Conservation (phyloP, 2,329 filamentous ascomycete genomes). For the Epichloe typhina region DNA sequence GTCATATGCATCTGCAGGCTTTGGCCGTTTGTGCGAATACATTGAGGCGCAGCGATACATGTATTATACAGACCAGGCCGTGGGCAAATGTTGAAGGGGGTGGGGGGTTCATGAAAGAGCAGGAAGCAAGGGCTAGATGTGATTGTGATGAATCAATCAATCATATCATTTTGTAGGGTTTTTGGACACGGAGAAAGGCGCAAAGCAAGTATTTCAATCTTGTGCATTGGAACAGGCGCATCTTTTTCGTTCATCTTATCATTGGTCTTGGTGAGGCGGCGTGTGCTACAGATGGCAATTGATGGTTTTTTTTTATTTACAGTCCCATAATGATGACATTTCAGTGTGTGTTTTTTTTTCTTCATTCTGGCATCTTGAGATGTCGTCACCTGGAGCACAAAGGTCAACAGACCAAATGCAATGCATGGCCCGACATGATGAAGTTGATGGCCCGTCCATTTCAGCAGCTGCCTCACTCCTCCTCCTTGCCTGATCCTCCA, state of each 20-base stretch:
- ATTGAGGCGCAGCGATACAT: neutral
- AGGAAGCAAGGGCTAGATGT: neutral
- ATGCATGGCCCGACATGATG: too few relatives aligned
- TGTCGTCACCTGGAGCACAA: too few relatives aligned
- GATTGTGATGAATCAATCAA: neutral
- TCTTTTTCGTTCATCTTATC: neutral
- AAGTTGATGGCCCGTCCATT: too few relatives aligned
- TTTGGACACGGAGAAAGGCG: neutral
- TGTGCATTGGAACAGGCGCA: slow-evolving; percentile 2
- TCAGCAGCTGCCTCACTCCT: too few relatives aligned
- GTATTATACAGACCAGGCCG: neutral
- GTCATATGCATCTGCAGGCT: neutral
- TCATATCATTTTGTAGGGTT: neutral
- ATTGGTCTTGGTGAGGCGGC: neutral
- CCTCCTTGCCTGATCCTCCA: slow-evolving; percentile 11
- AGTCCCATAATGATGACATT: neutral
- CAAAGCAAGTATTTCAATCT: neutral
- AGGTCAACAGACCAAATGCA: too few relatives aligned
- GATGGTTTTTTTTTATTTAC: too few relatives aligned
- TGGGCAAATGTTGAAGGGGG: neutral
- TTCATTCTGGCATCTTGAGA: neutral
- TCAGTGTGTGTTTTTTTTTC: neutral
- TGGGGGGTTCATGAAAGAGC: neutral
- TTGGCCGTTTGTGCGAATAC: too few relatives aligned
- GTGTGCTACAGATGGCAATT: neutral